phyloP scores from a whole-genome alignment of 1,284 basidiomycete genomes.

The Ustilago loliicola region DNA sequence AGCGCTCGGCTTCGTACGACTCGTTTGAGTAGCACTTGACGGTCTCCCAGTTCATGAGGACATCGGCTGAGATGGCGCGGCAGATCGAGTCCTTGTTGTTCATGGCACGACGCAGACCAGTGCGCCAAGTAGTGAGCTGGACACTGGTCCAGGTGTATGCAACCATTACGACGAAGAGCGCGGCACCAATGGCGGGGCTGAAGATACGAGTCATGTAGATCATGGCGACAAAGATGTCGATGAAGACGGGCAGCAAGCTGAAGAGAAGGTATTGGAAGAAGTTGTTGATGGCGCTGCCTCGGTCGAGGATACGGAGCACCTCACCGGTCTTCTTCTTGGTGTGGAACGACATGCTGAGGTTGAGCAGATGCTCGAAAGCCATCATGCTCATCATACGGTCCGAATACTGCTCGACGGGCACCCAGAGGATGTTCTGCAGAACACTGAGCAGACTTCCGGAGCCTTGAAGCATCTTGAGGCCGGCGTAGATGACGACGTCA shows the following conservation, averaged over 20 bases:
- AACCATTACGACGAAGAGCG: constrained; percentile 82
- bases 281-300: constrained; percentile 75
- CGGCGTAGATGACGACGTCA: constrained; percentile 67
- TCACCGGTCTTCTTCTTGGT: constrained; percentile 79
- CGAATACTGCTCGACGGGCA: constrained; percentile 88
- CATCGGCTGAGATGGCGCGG: constrained; percentile 64
- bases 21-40: constrained; percentile 85
- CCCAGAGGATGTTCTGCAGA: constrained; percentile 73
- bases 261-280: constrained; percentile 76
- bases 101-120: constrained; percentile 73
- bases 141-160: constrained; percentile 81
- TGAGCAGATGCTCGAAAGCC: constrained; percentile 68
- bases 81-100: constrained; percentile 64
- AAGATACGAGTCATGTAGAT: constrained; percentile 77
- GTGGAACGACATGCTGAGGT: constrained; percentile 86
- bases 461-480: constrained; percentile 71
- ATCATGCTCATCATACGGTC: constrained; percentile 68
- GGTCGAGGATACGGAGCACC: constrained; percentile 78
- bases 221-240: constrained; percentile 77
- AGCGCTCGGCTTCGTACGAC: constrained; percentile 81
- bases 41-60: constrained; percentile 69
- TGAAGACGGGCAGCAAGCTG: constrained; percentile 82
- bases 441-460: constrained; percentile 68
- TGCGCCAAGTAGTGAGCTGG: constrained; percentile 80
- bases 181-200: constrained; percentile 79